Base-by-base conservation (phyloP, 2,329 filamentous ascomycete species). In the Phyllosticta citrichinensis region DNA sequence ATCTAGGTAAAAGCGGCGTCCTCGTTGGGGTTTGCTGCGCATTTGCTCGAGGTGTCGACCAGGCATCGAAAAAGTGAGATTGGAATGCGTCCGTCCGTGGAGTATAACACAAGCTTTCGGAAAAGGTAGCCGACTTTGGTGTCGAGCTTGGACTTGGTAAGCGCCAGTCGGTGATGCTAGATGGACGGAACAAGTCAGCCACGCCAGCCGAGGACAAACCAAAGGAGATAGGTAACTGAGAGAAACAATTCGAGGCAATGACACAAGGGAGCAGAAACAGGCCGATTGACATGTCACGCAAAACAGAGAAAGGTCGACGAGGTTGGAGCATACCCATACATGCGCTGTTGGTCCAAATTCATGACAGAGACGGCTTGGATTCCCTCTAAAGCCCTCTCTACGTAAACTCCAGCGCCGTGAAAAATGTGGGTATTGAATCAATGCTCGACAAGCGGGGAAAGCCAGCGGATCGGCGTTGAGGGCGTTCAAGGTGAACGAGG, bases 71-170 rank as follows among this genome's bases (percentile, higher is more conserved):
- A 63, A 80, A 80, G 64, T 80, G 76, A 17, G 76, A 67, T 64
- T 75, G 67, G 66, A 72, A 69, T 66, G 68, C 69, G 47, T 74
- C 73, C 10, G 74, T 73, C 66, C 75, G 77, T 51, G 78, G 78
- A 35, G 78, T 80, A 63, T 77, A 76, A 57, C 76, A 70, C 62
- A 68, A 68, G 54, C 70, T 66, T 66, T 76, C 70, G 62, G 73
- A 70, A 63, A 75, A 74, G 24, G 71, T 73, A 61, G 68, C 66
- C 58, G 73, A 75, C 63, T 76, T 79, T 58, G 78, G 78, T 33
- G 78, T 80, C 62, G 76, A 77, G 62, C 74, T 75, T 50, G 78
- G 78, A 71, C 78, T 80, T 65, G 77, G 78, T 64, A 80, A 75
- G 66, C 73, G 76, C 77, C 77, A 79, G 67, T 79, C 76, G 65